Evolutionary conservation across 768 basidiomycete genomes (phyloP), one percentile per base, ranked within the genome.

Genomic region (Erythrobasidium yunnanense): DNA sequence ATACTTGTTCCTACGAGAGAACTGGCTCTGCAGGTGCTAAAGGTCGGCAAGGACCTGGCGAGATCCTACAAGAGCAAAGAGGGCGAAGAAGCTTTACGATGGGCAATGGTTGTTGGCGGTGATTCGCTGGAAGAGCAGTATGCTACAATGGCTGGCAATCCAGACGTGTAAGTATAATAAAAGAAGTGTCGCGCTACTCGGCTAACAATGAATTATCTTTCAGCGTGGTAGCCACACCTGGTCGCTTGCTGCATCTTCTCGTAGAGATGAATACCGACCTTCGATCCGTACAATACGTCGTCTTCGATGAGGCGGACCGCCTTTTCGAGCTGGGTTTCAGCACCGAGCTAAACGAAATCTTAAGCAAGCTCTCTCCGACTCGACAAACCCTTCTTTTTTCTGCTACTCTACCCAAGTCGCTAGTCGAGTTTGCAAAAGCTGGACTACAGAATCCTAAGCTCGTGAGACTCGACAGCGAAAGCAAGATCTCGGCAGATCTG

Each of bases 271-370:
- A 87, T 68, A 78, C 95, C 53, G 90, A 93, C 74, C 80, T 99
- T 27, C 84, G 86, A 55, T 85, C 87, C 0, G 80, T 92, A 4
- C 85, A 92, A 77, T 90, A 88, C 67, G 84, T 91, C 68, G 88
- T 97, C 23, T 96, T 96, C 72, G 95, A 99, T 74, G 95, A 99
- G 77, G 95, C 95, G 0, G 95, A 99, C 76, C 86, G 95, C 30
- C 65, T 99, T 11, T 99, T 99, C 76, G 95, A 99, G 75, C 88
- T 97, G 85, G 95, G 95, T 29, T 99, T 99, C 76, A 87, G 89
- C 71, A 84, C 85, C 1, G 87, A 92, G 54, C 81, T 99, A 34
- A 86, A 85, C 57, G 93, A 96, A 77, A 92, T 96, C 70, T 79
- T 99, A 15, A 82, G 86, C 71, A 88, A 91, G 32, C 83, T 99